Evolutionary conservation across 805 yeast genomes (phyloP).

Genomic region (Clavispora santaluciae): DNA sequence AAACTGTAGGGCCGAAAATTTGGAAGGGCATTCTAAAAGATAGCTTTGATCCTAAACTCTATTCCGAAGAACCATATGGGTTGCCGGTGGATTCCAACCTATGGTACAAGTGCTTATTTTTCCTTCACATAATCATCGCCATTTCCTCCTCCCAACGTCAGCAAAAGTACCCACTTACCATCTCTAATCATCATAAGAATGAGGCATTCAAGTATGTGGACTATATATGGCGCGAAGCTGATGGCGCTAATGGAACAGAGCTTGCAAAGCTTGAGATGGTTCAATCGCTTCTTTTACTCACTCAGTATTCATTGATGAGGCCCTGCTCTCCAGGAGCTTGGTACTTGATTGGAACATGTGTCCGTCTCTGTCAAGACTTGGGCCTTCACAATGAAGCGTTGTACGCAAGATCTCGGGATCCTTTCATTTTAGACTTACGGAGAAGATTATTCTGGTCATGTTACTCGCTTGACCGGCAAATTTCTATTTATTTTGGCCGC

Average conservation of each 20-base stretch:
- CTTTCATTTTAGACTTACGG: slow-evolving; percentile 6
- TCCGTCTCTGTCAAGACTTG: slow-evolving; percentile 14
- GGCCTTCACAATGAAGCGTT: slow-evolving; percentile 10
- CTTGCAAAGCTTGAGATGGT: slow-evolving; percentile 11
- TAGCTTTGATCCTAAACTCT: slow-evolving; percentile 1
- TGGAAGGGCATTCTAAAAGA: slow-evolving; percentile 2
- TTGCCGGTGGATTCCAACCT: background rate
- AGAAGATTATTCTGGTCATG: slow-evolving; percentile 11
- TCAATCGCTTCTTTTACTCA: slow-evolving; percentile 13
- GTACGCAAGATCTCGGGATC: slow-evolving; percentile 1
- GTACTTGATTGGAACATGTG: slow-evolving; percentile 15
- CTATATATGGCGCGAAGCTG: slow-evolving; percentile 8
- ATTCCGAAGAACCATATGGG: background rate
- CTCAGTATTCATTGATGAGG: slow-evolving; percentile 17
- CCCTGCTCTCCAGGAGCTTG: slow-evolving; percentile 17
- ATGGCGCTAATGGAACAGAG: slow-evolving; percentile 2
- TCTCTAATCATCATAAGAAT: slow-evolving; percentile 9
- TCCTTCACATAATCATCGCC: slow-evolving; percentile 13
- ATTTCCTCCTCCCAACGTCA: slow-evolving; percentile 15
- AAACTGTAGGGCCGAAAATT: slow-evolving; percentile 2
- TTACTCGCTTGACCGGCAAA: slow-evolving; percentile 8
- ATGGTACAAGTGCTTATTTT: slow-evolving; percentile 9
- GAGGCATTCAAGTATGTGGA: slow-evolving; percentile 9
- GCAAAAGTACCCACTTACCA: slow-evolving; percentile 8
- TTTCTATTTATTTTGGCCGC: slow-evolving; percentile 8